Evolutionary conservation across 108 stramenopile genomes (phyloP), one percentile per base, ranked within the genome.

Genomic region (Discostella pseudostelligera): DNA sequence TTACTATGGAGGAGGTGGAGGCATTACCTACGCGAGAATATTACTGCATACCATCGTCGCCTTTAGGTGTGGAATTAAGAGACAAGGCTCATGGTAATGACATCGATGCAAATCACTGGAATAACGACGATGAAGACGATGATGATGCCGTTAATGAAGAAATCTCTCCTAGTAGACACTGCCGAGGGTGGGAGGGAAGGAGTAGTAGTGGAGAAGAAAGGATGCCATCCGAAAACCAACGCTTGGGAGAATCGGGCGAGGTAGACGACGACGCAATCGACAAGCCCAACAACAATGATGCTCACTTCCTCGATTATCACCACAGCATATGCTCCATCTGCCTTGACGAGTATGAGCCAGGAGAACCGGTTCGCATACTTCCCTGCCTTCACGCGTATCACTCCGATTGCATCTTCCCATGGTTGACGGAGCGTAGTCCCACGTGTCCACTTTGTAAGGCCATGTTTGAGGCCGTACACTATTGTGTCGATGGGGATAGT

Each of bases 361-460:
- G 79, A 7, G 89, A 91, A 26, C 72, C 64, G 22, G 65, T 92
- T 12, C 80, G 85, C 40, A 70, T 87, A n/a, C 56, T 97, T 35
- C 93, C 94, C 0, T 97, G 96, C 65, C 61, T 72, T 4, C 96
- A 97, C 70, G 48, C 72, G 39, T 97, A 91, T 72, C 96, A 97
- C 67, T 72, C 71, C 25, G 84, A 90, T 12, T 97, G 96, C 69
- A 83, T 97, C 24, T 79, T 95, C 24, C 91, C 88, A 1, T 97
- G 96, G 96, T 72, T 97, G 65, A 91, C 88, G 14, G 83, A 88
- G 68, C 77, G 88, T 25, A 83, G 85, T 61, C 61, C 88, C 12
- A 83, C 76, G 8, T 94, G 93, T 66, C 93, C 93, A 9, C 79
- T 94, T 14, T 94, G 93, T 65, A 93, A 93, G 68, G 76, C 76